Conservation (phyloP, 768 basidiomycete genomes). For the Nidularia pulvinata region DNA sequence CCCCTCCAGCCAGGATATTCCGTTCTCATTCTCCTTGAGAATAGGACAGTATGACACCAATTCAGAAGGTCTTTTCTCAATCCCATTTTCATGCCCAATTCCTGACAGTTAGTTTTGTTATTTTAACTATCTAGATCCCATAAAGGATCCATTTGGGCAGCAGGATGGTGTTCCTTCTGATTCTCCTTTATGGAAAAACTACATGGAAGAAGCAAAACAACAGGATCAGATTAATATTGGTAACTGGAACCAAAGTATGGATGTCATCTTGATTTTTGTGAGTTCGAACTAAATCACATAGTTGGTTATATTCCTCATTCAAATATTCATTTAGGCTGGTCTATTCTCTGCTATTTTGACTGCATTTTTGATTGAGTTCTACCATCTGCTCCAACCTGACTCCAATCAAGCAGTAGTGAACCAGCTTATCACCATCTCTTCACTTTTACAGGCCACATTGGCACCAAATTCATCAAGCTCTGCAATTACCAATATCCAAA, state of each 20-base stretch:
- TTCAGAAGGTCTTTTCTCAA: not conserved
- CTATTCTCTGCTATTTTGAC: conserved; percentile 12
- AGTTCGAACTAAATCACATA: not conserved
- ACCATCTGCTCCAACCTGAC: conserved; percentile 10
- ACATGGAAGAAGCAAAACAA: conserved; percentile 8
- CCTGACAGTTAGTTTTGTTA: not conserved
- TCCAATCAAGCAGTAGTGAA: conserved; percentile 4
- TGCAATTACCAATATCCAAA: not conserved
- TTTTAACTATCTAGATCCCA: conserved; percentile 1
- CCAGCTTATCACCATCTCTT: conserved; percentile 1
- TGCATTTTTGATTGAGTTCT: conserved; percentile 15
- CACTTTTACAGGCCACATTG: not conserved
- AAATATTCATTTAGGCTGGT: conserved; percentile 3
- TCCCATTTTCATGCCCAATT: not conserved
- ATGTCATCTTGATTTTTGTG: conserved; percentile 10
- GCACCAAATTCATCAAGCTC: not conserved
- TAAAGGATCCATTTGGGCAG: conserved; percentile 7
- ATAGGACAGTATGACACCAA: not conserved
- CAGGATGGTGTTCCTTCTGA: conserved; percentile 6
- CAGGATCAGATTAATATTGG: conserved; percentile 5
- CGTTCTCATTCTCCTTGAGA: not conserved
- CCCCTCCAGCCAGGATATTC: not conserved
- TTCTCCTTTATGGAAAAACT: conserved; percentile 7
- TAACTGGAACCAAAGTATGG: conserved; percentile 11
- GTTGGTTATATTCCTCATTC: not conserved